Evolutionary conservation across 768 basidiomycete species (phyloP).

Genomic region (Russula virescens): DNA sequence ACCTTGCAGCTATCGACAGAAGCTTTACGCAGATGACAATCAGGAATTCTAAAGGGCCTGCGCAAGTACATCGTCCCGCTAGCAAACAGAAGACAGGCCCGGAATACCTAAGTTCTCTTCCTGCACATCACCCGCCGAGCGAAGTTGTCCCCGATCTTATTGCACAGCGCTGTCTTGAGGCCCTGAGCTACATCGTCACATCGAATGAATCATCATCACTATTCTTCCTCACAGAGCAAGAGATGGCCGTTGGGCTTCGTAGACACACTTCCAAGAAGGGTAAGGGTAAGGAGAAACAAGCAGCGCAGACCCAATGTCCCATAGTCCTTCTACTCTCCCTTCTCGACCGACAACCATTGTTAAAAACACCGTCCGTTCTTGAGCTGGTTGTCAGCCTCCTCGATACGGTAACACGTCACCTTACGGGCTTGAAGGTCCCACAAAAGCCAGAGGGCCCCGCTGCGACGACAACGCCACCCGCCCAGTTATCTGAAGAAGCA

Average conservation of each 20-base stretch:
- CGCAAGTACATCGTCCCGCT: conserved; percentile 41
- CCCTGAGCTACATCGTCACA: conserved; percentile 79
- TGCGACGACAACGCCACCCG: background rate
- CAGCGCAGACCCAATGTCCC: conserved; percentile 79
- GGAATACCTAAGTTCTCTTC: conserved; percentile 47
- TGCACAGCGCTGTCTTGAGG: conserved; percentile 91
- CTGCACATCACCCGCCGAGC: conserved; percentile 50
- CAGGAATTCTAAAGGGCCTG: conserved; percentile 47
- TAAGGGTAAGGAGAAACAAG: conserved; percentile 90
- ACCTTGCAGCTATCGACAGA: conserved; percentile 86
- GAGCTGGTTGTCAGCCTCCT: conserved; percentile 87
- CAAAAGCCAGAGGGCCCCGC: conserved; percentile 30
- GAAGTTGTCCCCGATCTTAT: conserved; percentile 90
- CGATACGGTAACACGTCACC: conserved; percentile 81
- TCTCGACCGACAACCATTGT: conserved; percentile 78
- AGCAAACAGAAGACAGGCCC: conserved; percentile 63
- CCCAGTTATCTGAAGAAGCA: conserved; percentile 8
- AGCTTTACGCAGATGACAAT: conserved; percentile 91
- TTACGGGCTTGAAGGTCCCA: conserved; percentile 56
- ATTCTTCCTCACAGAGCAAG: conserved; percentile 96
- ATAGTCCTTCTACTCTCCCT: conserved; percentile 85
- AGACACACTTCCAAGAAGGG: conserved; percentile 73
- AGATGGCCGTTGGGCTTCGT: conserved; percentile 73
- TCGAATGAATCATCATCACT: conserved; percentile 78
- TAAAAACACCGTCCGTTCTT: conserved; percentile 86